Percentiles rank a stretch among this genome's conserved stretches.
phyloP scores from a whole-genome alignment of 169 alveolate genomes.

The Amoebophrya sp. region DNA sequence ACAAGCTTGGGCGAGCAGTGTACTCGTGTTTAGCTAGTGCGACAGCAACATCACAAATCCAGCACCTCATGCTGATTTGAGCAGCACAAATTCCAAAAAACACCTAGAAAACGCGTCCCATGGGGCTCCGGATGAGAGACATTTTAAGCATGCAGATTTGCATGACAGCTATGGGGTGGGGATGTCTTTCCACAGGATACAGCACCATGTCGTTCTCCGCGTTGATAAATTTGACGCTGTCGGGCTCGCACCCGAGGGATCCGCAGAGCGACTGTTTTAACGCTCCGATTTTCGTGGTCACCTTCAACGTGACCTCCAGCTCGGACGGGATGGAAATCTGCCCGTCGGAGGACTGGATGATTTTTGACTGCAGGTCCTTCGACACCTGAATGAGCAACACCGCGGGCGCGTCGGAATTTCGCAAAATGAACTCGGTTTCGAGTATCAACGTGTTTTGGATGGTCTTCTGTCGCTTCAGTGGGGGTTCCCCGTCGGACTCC shows the following conservation, averaged over 20 bases:
- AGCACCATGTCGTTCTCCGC: background rate
- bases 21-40: too few species aligned
- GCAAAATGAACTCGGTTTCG: background rate
- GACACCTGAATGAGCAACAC: conserved; percentile 1
- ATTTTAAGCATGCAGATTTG: too few species aligned
- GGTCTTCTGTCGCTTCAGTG: background rate
- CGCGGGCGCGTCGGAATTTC: background rate
- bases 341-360: too few species aligned
- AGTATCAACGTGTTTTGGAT: background rate
- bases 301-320: background rate
- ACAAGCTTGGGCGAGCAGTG: too few species aligned
- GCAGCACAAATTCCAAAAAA: too few species aligned
- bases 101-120: too few species aligned
- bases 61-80: too few species aligned
- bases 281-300: background rate
- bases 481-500: conserved; percentile 1
- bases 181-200: too few species aligned
- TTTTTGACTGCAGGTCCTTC: conserved; percentile 8
- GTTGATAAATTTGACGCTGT: background rate
- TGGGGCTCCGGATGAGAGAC: too few species aligned
- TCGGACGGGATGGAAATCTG: background rate
- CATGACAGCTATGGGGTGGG: too few species aligned
- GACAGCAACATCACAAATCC: too few species aligned
- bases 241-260: background rate
- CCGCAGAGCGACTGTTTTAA: background rate